Conservation (phyloP, 73 alveolate genomes). For the Blepharisma japonicum region DNA sequence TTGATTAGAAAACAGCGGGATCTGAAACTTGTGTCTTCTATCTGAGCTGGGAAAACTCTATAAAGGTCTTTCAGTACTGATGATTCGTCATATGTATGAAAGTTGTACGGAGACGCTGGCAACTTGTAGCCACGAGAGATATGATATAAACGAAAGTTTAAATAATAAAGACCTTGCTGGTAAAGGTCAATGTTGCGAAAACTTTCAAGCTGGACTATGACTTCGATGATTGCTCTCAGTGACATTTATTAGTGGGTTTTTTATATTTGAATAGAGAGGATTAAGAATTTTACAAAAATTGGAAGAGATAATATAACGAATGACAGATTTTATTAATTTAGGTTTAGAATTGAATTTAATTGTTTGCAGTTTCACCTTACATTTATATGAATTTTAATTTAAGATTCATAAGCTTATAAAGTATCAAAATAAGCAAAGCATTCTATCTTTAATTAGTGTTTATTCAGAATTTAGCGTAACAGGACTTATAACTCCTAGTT, state of each 20-base stretch:
- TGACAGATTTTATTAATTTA: too few species aligned
- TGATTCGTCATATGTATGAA: neutral
- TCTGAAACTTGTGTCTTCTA: constrained; percentile 4
- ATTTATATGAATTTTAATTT: too few species aligned
- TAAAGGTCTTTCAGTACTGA: neutral
- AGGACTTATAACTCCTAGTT: too few species aligned
- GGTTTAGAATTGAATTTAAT: too few species aligned
- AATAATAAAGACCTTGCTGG: constrained; percentile 46
- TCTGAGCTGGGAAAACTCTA: neutral
- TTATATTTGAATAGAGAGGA: too few species aligned
- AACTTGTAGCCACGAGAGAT: neutral
- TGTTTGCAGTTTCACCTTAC: too few species aligned
- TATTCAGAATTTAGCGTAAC: too few species aligned
- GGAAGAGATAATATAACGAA: too few species aligned
- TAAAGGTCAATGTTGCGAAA: constrained; percentile 54
- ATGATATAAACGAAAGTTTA: constrained; percentile 24
- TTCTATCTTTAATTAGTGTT: too few species aligned
- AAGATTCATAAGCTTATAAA: too few species aligned
- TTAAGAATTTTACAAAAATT: too few species aligned
- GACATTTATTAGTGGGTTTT: constrained; percentile 35
- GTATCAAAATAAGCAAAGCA: too few species aligned
- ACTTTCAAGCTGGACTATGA: constrained; percentile 43
- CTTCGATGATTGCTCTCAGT: constrained; percentile 45
- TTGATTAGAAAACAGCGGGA: constrained; percentile 34
- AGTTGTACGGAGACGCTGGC: constrained; percentile 3